Evolutionary conservation across 2,329 filamentous ascomycete genomes (phyloP).

Genomic region (Colletotrichum musicola): DNA sequence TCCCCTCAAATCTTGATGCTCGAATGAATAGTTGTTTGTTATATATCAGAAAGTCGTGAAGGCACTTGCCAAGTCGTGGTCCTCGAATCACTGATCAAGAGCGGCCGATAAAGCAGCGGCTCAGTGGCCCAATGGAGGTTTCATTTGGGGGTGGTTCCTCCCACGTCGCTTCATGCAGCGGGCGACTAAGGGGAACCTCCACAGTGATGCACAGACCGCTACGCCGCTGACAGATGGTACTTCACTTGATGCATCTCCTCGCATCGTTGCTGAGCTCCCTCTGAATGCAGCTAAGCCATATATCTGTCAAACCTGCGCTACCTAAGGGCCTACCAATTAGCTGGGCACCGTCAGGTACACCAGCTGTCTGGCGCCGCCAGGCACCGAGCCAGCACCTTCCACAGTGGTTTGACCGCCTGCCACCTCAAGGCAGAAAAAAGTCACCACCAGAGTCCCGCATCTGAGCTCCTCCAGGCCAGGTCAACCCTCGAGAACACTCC

Average conservation of each 20-base stretch:
- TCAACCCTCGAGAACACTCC: conserved; percentile 38
- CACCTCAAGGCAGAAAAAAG: conserved; percentile 40
- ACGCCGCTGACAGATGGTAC: not conserved
- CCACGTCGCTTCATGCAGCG: not conserved
- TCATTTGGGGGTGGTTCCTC: conserved; percentile 23
- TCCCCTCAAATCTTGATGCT: not conserved
- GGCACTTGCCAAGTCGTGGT: not conserved
- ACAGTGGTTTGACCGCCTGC: conserved; percentile 36
- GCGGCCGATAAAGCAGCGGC: conserved; percentile 30
- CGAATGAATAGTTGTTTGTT: too few relatives aligned
- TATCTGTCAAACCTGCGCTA: too few relatives aligned
- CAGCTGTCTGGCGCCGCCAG: not conserved
- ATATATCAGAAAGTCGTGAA: too few relatives aligned
- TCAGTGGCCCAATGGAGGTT: conserved; percentile 5
- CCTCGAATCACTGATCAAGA: not conserved
- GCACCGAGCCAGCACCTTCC: conserved; percentile 37
- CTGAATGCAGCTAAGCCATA: too few relatives aligned
- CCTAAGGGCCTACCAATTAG: too few relatives aligned
- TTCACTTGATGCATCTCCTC: not conserved
- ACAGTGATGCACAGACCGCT: too few relatives aligned
- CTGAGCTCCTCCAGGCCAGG: conserved; percentile 37
- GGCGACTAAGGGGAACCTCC: too few relatives aligned
- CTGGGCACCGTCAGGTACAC: too few relatives aligned
- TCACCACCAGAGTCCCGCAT: conserved; percentile 39
- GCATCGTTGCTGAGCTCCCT: too few relatives aligned